A percentile compares a stretch with the other conserved stretches of the same genome.
phyloP scores from a whole-genome alignment of 352 stramenopile species.

The Lagenidium giganteum region DNA sequence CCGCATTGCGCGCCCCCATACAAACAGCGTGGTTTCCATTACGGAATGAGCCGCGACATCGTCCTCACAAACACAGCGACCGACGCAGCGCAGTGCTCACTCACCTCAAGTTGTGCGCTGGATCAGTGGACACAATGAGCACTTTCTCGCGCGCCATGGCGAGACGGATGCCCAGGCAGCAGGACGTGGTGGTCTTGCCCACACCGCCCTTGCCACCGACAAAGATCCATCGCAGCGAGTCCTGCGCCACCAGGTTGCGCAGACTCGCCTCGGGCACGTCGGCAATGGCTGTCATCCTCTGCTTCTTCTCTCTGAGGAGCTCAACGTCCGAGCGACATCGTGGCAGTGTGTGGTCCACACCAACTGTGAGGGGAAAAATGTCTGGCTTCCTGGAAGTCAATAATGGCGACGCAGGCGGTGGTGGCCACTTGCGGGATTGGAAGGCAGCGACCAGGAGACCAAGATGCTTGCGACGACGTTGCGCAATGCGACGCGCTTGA shows the following conservation, averaged over 20 bases:
- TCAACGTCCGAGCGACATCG: too few relatives aligned
- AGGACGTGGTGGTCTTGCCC: slow-evolving; percentile 98
- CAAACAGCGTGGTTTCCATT: background rate
- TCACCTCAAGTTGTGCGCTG: slow-evolving; percentile 97
- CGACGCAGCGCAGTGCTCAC: background rate
- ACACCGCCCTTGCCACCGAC: slow-evolving; percentile 94
- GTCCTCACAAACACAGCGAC: background rate
- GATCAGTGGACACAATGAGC: slow-evolving; percentile 99
- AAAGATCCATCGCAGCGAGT: slow-evolving; percentile 93
- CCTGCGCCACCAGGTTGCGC: slow-evolving; percentile 87
- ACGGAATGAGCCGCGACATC: background rate
- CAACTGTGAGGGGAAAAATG: too few relatives aligned
- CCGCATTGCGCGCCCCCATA: background rate
- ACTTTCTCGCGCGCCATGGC: slow-evolving; percentile 92
- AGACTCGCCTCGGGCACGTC: slow-evolving; percentile 86
- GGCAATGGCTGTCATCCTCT: slow-evolving; percentile 15
- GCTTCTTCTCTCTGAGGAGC: slow-evolving; percentile 19
- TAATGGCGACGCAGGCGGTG: background rate
- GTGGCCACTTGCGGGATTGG: too few relatives aligned
- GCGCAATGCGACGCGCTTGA: slow-evolving; percentile 8
- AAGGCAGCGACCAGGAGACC: background rate
- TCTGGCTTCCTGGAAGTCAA: slow-evolving; percentile 11
- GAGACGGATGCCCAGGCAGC: slow-evolving; percentile 93
- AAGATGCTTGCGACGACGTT: slow-evolving; percentile 18
- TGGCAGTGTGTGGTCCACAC: too few relatives aligned